A percentile compares a stretch with the other conserved stretches of the same genome.
Evolutionary conservation across 2,329 filamentous ascomycete species (phyloP).

Genomic region (Neophaeococcomyces mojaviensis): DNA sequence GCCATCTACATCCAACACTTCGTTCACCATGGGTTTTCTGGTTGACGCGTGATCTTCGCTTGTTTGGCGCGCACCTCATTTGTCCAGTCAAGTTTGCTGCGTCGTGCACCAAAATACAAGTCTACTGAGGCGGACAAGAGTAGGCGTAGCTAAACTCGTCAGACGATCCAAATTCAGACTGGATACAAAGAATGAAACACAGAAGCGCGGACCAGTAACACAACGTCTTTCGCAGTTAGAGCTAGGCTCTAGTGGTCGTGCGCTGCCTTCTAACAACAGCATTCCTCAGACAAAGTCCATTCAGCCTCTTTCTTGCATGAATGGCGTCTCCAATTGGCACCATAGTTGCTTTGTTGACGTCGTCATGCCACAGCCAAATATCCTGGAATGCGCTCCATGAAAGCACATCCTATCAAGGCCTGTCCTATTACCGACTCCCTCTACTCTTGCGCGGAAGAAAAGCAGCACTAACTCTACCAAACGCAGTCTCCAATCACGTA

Average conservation of each 20-base stretch:
- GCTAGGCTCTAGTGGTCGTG: slow-evolving; percentile 3
- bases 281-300: slow-evolving; percentile 7
- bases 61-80: no score
- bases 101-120: no score
- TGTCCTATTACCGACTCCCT: background rate
- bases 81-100: no score
- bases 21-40: no score
- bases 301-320: background rate
- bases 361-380: slow-evolving; percentile 1
- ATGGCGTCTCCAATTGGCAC: background rate
- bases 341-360: slow-evolving; percentile 6
- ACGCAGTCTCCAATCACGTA: background rate
- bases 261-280: slow-evolving; percentile 7
- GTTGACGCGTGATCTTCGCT: no score
- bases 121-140: no score
- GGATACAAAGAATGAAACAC: slow-evolving; percentile 5
- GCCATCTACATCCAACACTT: no score
- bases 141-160: background rate
- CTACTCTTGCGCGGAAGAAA: background rate
- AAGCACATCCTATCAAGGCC: background rate
- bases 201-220: slow-evolving; percentile 6
- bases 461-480: background rate
- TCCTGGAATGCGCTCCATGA: background rate
- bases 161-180: background rate
- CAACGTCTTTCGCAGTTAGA: background rate